Evolutionary conservation across 1,284 basidiomycete species (phyloP), one percentile per base, ranked within the genome.

Genomic region (Moesziomyces globuligerus): DNA sequence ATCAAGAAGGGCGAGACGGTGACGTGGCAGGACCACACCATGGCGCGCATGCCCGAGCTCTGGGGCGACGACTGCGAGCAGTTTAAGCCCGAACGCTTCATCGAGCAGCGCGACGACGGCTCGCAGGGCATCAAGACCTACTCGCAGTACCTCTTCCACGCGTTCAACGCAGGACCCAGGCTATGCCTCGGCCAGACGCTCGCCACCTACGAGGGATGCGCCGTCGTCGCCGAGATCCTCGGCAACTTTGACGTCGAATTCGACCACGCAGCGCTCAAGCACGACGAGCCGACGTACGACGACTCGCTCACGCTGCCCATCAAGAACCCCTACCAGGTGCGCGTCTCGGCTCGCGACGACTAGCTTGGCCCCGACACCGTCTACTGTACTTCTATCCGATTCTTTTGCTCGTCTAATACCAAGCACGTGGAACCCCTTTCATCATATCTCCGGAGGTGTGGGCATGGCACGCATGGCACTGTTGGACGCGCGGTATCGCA

Each of bases 91-190:
- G 69, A 80, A 74, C 52, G 75, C 39, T 73, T 80, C 71, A 24
- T 81, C 64, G 46, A 83, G 66, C 21, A 78, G 69, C 39, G 66
- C 37, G 32, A 75, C 20, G 62, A 81, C 69, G 58, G 51, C 75
- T 72, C 41, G 83, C 64, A 78, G 81, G 78, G 72, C 75, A 78
- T 84, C 84, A 36, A 83, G 79, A 67, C 85, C 80, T 40, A 82
- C 83, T 24, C 85, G 75, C 52, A 85, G 71, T 57, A 85, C 78
- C 6, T 84, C 59, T 23, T 80, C 80, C 36, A 85, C 83, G n/a
- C 74, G 34, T 39, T 83, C 69, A 38, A 82, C 61, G 38, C 72
- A 37, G 18, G 75, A 26, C 36, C 84, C 75, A 29, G 86, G 47
- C 28, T 75, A 45, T 29, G 76, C 64, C 61, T 85, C 47, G 25